A percentile compares a stretch with the other conserved stretches of the same genome.
phyloP scores from a whole-genome alignment of 306 rosid genomes.

The Quercus berberidifolia region DNA sequence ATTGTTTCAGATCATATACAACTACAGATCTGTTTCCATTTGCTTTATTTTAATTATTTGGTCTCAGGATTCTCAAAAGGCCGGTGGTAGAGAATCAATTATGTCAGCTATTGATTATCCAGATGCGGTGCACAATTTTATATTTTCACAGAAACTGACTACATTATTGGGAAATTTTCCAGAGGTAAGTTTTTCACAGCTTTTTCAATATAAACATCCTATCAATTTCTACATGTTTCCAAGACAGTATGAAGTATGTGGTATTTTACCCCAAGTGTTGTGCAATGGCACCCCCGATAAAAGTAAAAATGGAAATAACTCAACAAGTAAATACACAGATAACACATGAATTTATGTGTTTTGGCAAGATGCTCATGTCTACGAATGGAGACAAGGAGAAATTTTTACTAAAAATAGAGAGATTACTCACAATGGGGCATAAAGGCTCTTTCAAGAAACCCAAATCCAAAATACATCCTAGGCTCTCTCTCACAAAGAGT shows the following conservation, averaged over 20 bases:
- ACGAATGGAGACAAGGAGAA: too few species aligned
- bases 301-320: too few species aligned
- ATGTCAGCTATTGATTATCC: conserved; percentile 59
- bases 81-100: conserved; percentile 57
- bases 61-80: conserved; percentile 49
- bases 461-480: too few species aligned
- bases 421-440: too few species aligned
- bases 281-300: too few species aligned
- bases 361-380: too few species aligned
- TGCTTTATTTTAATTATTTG: conserved; percentile 13
- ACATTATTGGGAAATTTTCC: conserved; percentile 84
- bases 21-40: conserved; percentile 1
- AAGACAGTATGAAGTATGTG: background rate
- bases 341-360: too few species aligned
- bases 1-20: conserved; percentile 8
- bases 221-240: conserved; percentile 6
- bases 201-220: background rate
- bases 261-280: background rate
- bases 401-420: too few species aligned
- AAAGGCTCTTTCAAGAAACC: too few species aligned
- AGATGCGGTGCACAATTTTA: conserved; percentile 83
- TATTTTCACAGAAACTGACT: conserved; percentile 74
- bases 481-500: too few species aligned
- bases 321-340: too few species aligned
- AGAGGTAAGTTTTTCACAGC: conserved; percentile 51